These are phyloP conservation scores for Coemansia sp. DNA, from an alignment of 192 early-diverging fungal genomes.

Conservation along the genomic window DNA sequence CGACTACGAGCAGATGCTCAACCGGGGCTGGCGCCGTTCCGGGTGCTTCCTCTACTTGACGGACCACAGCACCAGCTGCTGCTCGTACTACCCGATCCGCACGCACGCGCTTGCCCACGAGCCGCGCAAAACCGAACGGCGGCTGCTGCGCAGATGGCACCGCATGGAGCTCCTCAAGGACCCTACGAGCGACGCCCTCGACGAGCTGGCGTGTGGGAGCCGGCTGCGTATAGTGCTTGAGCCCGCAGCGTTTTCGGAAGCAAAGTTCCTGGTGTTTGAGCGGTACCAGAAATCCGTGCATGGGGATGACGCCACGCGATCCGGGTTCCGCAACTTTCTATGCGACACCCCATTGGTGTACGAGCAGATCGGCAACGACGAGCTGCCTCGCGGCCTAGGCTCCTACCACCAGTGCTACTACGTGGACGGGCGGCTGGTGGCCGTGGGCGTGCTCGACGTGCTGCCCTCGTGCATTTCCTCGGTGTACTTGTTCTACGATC, in stretches of 20 bases:
- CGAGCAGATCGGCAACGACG: background rate
- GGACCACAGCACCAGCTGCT: constrained; percentile 56
- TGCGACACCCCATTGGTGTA: constrained; percentile 67
- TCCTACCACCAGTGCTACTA: constrained; percentile 92
- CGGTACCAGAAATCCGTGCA: constrained; percentile 86
- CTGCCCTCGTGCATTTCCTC: constrained; percentile 84
- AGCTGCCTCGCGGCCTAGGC: constrained; percentile 57
- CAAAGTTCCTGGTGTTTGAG: constrained; percentile 72
- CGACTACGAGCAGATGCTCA: constrained; percentile 49
- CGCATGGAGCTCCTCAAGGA: constrained; percentile 7
- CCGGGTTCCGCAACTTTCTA: constrained; percentile 66
- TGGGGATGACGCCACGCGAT: constrained; percentile 63
- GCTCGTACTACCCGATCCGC: constrained; percentile 51
- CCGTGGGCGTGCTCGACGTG: constrained; percentile 91
- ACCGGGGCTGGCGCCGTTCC: constrained; percentile 53
- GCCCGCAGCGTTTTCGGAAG: constrained; percentile 64
- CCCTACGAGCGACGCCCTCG: background rate
- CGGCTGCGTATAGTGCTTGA: constrained; percentile 40
- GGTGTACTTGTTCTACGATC: constrained; percentile 96
- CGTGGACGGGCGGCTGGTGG: constrained; percentile 74
- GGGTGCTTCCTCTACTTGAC: constrained; percentile 50
- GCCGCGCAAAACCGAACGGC: constrained; percentile 21
- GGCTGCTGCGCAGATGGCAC: constrained; percentile 29
- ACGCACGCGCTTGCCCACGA: constrained; percentile 19
- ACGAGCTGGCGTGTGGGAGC: background rate